Evolutionary conservation across 1,284 basidiomycete species (phyloP).

Genomic region (Ceratobasidium sp.): DNA sequence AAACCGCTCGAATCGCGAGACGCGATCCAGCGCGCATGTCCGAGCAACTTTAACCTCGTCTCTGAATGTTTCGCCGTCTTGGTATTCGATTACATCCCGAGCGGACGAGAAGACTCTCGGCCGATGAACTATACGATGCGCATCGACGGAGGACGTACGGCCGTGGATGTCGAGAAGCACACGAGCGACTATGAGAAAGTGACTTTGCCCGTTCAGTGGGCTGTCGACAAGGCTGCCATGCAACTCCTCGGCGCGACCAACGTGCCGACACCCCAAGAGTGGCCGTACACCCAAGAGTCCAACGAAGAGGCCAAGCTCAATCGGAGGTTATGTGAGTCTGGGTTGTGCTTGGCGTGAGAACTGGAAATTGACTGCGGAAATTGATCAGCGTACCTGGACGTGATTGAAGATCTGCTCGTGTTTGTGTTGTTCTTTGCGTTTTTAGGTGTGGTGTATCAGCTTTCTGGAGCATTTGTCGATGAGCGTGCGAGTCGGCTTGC

Average conservation of each 20-base stretch:
- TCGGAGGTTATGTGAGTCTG: conserved; percentile 38
- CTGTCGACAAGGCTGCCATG: conserved; percentile 76
- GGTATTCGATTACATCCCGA: conserved; percentile 67
- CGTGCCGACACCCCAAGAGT: conserved; percentile 64
- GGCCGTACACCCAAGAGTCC: conserved; percentile 73
- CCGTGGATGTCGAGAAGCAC: conserved; percentile 70
- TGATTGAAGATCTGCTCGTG: conserved; percentile 47
- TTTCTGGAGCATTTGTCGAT: conserved; percentile 68
- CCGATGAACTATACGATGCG: conserved; percentile 74
- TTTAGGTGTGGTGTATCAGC: conserved; percentile 73
- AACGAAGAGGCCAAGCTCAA: conserved; percentile 61
- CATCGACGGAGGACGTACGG: conserved; percentile 68
- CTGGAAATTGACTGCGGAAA: conserved; percentile 34
- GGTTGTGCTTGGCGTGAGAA: conserved; percentile 40
- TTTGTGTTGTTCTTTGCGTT: conserved; percentile 61
- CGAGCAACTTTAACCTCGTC: conserved; percentile 73
- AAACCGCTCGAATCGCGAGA: conserved; percentile 57
- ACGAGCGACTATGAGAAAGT: conserved; percentile 72
- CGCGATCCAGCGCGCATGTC: conserved; percentile 66
- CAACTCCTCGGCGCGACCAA: conserved; percentile 63
- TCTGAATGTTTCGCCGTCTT: conserved; percentile 77
- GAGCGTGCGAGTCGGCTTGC: conserved; percentile 69
- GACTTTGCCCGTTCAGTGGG: conserved; percentile 77
- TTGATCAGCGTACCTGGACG: conserved; percentile 1
- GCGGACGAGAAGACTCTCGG: conserved; percentile 47